These are phyloP conservation scores for Erythrophleum ivorense DNA, from an alignment of 331 rosid species.

Conservation along the genomic window DNA sequence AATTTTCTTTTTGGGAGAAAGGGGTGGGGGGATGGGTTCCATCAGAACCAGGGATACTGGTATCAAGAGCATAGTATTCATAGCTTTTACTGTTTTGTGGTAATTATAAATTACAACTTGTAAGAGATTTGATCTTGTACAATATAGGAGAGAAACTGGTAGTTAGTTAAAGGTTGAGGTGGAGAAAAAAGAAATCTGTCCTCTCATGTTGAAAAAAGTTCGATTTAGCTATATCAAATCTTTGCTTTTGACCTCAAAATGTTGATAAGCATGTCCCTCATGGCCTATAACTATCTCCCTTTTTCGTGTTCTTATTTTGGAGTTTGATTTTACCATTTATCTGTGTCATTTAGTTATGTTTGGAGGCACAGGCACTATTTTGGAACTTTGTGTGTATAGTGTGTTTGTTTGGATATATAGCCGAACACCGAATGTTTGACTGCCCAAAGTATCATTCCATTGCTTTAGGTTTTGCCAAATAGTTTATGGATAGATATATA, in stretches of 20 bases:
- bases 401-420: neutral
- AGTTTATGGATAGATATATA: neutral
- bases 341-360: neutral
- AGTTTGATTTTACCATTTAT: neutral
- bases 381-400: neutral
- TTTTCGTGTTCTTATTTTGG: neutral
- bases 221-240: neutral
- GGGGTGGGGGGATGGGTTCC: neutral
- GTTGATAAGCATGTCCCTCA: neutral
- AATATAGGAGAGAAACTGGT: neutral
- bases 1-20: neutral
- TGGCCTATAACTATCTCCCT: slow-evolving; percentile 8
- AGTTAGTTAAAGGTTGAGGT: neutral
- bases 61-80: neutral
- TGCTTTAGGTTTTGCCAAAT: slow-evolving; percentile 10
- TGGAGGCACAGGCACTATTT: neutral
- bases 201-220: neutral
- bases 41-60: neutral
- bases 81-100: neutral
- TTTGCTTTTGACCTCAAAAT: too few relatives aligned
- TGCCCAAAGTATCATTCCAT: neutral
- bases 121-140: neutral
- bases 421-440: neutral
- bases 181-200: neutral
- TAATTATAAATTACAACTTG: neutral